phyloP scores from a whole-genome alignment of 2,329 filamentous ascomycete genomes.

The Xylariaceae sp. region DNA sequence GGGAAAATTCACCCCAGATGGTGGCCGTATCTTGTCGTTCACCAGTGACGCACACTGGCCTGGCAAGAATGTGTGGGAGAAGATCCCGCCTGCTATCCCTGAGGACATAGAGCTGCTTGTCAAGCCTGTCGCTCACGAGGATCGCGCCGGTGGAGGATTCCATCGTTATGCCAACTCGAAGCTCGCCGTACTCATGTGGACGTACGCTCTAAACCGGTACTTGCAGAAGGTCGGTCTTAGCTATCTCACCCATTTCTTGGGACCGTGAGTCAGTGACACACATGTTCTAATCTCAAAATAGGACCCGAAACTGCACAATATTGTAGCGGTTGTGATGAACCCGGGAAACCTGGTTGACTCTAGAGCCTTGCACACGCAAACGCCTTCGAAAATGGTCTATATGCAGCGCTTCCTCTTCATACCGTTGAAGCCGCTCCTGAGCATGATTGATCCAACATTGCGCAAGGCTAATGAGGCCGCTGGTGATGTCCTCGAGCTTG shows the following conservation, averaged over 20 bases:
- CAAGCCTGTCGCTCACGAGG: conserved; percentile 31
- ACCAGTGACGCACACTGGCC: conserved; percentile 35
- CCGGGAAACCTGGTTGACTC: conserved; percentile 35
- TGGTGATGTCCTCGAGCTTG: neutral
- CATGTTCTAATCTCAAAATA: neutral
- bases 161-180: conserved; percentile 42
- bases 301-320: conserved; percentile 26
- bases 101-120: conserved; percentile 35
- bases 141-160: conserved; percentile 38
- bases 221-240: conserved; percentile 25
- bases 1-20: conserved; percentile 60
- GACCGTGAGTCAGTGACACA: neutral
- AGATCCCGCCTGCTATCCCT: conserved; percentile 34
- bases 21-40: conserved; percentile 27
- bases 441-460: conserved; percentile 30
- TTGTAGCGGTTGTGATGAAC: conserved; percentile 29
- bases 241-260: neutral
- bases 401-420: conserved; percentile 28
- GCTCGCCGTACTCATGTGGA: conserved; percentile 36
- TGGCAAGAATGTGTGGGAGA: conserved; percentile 37
- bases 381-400: conserved; percentile 25
- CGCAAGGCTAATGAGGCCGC: neutral
- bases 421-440: conserved; percentile 17
- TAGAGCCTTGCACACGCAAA: conserved; percentile 34
- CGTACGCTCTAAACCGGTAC: conserved; percentile 36